phyloP scores from a whole-genome alignment of 306 rosid genomes.

The Macrotyloma uniflorum region DNA sequence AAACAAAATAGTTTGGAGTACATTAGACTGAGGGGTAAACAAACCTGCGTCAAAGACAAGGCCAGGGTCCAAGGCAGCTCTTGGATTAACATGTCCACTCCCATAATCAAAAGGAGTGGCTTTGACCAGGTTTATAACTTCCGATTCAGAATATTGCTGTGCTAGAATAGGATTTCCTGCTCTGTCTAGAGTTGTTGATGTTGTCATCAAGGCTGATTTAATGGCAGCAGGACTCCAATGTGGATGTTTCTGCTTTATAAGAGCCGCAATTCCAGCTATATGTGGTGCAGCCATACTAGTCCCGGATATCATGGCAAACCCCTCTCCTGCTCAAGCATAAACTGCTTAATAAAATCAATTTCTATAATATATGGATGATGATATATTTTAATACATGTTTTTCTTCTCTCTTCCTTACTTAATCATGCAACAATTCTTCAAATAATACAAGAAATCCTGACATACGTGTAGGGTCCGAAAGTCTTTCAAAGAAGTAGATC shows the following conservation, averaged over 20 bases:
- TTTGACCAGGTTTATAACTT: constrained; percentile 66
- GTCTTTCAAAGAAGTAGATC: constrained; percentile 2
- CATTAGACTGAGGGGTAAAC: constrained; percentile 28
- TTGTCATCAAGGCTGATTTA: constrained; percentile 94
- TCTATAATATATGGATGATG: not conserved
- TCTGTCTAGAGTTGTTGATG: constrained; percentile 83
- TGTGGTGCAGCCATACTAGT: constrained; percentile 99
- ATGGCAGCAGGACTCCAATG: constrained; percentile 99
- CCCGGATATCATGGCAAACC: constrained; percentile 97
- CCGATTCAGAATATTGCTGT: constrained; percentile 85
- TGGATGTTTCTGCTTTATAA: constrained; percentile 90
- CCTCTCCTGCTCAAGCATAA: constrained; percentile 69
- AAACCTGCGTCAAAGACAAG: constrained; percentile 94
- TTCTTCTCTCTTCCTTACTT: not conserved
- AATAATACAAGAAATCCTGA: constrained; percentile 22
- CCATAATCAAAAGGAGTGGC: constrained; percentile 98
- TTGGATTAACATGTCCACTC: constrained; percentile 91
- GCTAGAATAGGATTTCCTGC: constrained; percentile 89
- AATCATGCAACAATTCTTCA: constrained; percentile 22
- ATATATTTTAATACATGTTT: constrained; percentile 4
- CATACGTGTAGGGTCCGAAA: not conserved
- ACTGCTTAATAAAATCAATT: constrained; percentile 21
- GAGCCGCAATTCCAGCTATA: constrained; percentile 98
- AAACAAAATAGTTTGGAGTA: not conserved
- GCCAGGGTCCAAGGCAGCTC: constrained; percentile 95